These are phyloP conservation scores for Lachnellula cervina DNA, from an alignment of 2,329 filamentous ascomycete species.

Conservation along the genomic window DNA sequence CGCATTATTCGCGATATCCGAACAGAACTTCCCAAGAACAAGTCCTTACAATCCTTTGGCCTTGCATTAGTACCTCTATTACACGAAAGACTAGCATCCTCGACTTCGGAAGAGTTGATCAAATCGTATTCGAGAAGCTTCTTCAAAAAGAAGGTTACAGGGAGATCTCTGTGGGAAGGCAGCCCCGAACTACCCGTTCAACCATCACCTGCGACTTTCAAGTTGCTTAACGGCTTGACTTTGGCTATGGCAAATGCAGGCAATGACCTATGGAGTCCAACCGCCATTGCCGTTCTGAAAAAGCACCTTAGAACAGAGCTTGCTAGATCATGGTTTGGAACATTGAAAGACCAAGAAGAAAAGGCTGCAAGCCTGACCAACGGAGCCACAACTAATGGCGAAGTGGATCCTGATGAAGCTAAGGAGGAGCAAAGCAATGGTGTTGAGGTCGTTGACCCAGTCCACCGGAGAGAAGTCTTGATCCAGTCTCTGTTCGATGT, in stretches of 20 bases:
- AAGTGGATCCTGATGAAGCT: neutral
- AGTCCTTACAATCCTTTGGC: constrained; percentile 51
- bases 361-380: constrained; percentile 15
- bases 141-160: constrained; percentile 48
- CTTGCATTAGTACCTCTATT: constrained; percentile 57
- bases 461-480: constrained; percentile 39
- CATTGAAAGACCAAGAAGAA: constrained; percentile 16
- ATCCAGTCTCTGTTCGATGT: constrained; percentile 61
- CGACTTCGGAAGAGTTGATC: constrained; percentile 47
- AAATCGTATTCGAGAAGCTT: constrained; percentile 41
- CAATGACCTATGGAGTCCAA: constrained; percentile 74
- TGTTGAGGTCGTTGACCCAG: constrained; percentile 6
- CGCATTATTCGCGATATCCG: constrained; percentile 72
- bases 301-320: constrained; percentile 48
- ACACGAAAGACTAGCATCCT: constrained; percentile 54
- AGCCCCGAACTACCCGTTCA: constrained; percentile 69
- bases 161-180: constrained; percentile 75
- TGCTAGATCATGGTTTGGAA: constrained; percentile 35
- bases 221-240: constrained; percentile 62
- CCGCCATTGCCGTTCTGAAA: constrained; percentile 61
- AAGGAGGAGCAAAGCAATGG: neutral
- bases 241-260: constrained; percentile 65
- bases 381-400: neutral
- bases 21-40: constrained; percentile 53
- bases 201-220: constrained; percentile 70